These are phyloP conservation scores for Gracilaria domingensis DNA, from an alignment of 23 red algal genomes.

Conservation along the genomic window DNA sequence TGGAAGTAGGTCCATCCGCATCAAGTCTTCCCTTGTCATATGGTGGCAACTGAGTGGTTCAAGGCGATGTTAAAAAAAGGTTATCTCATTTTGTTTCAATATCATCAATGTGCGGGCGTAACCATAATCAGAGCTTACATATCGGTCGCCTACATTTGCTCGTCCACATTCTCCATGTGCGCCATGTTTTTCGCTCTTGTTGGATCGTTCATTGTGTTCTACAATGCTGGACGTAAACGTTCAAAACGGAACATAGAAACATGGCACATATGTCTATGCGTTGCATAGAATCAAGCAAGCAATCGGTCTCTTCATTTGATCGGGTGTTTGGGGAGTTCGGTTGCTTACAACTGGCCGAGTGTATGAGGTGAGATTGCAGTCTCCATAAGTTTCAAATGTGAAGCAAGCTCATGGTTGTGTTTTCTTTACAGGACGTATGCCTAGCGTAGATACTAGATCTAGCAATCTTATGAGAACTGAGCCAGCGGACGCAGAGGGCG, in stretches of 20 bases:
- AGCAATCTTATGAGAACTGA: no score
- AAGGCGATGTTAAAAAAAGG: constrained; percentile 28
- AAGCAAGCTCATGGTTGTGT: not conserved
- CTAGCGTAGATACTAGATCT: no score
- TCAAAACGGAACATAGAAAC: not conserved
- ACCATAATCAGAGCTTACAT: no score
- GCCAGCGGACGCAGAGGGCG: no score
- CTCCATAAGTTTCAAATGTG: not conserved
- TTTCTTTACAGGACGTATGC: not conserved
- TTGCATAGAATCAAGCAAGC: not conserved
- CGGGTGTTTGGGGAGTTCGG: not conserved
- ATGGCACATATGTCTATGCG: no score
- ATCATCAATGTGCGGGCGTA: no score
- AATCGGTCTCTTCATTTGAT: not conserved
- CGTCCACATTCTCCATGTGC: constrained; percentile 20
- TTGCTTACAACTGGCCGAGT: not conserved
- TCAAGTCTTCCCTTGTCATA: constrained; percentile 33
- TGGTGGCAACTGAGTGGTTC: not conserved
- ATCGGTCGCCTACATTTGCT: constrained; percentile 17
- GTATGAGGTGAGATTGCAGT: not conserved
- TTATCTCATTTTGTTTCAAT: constrained; percentile 37
- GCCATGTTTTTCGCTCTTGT: constrained; percentile 25
- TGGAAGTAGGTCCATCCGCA: constrained; percentile 32
- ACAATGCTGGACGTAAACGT: constrained; percentile 18
- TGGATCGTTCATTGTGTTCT: constrained; percentile 38